phyloP scores from a whole-genome alignment of 148 eudicot species.

The Pharnaceum exiguum region DNA sequence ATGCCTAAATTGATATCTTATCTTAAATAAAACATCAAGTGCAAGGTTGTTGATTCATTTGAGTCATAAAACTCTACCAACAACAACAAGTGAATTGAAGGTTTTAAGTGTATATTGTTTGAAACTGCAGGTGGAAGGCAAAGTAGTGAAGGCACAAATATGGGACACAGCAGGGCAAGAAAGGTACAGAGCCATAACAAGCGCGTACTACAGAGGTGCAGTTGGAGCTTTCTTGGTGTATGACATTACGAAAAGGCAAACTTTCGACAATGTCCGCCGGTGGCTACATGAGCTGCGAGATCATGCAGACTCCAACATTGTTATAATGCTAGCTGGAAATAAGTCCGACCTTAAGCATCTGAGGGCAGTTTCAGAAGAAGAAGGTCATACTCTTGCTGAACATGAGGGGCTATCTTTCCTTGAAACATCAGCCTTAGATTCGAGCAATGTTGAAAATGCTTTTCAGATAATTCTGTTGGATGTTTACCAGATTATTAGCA shows the following conservation, averaged over 20 bases:
- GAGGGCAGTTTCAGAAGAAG: slow-evolving; percentile 41
- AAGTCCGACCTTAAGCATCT: slow-evolving; percentile 62
- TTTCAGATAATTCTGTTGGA: slow-evolving; percentile 59
- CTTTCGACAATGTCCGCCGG: slow-evolving; percentile 58
- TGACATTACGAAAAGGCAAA: slow-evolving; percentile 58
- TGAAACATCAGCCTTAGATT: slow-evolving; percentile 72
- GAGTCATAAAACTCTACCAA: too few relatives aligned
- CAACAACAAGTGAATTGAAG: too few relatives aligned
- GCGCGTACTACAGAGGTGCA: slow-evolving; percentile 85
- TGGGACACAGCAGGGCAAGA: slow-evolving; percentile 64
- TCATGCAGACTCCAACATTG: slow-evolving; percentile 72
- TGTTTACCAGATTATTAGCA: slow-evolving; percentile 56
- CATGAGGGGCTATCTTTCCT: slow-evolving; percentile 57
- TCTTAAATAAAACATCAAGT: too few relatives aligned
- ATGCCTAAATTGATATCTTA: too few relatives aligned
- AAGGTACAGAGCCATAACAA: slow-evolving; percentile 77
- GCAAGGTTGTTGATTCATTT: too few relatives aligned
- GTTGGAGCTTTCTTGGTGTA: slow-evolving; percentile 38
- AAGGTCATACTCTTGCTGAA: slow-evolving; percentile 47
- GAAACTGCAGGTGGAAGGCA: slow-evolving; percentile 61
- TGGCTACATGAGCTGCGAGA: slow-evolving; percentile 75
- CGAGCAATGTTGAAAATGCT: slow-evolving; percentile 62
- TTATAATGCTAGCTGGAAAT: slow-evolving; percentile 77
- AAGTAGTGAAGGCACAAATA: slow-evolving; percentile 66
- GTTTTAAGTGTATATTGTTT: not conserved